phyloP scores from a whole-genome alignment of 805 yeast species.

The Lipomyces japonicus region DNA sequence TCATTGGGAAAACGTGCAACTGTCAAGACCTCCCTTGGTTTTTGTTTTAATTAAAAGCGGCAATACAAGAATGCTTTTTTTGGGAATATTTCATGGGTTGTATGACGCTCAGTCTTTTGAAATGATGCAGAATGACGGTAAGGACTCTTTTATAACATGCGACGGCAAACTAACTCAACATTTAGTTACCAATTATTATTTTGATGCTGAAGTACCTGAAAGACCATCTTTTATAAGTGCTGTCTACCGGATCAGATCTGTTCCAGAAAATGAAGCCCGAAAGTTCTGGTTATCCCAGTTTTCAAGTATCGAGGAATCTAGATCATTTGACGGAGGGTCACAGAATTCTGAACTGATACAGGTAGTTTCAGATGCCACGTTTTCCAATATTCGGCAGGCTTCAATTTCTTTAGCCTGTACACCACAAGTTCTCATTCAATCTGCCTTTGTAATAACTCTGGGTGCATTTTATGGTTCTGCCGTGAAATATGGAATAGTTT shows the following conservation, averaged over 20 bases:
- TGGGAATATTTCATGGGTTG: constrained; percentile 30
- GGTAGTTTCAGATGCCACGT: no score
- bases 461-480: constrained; percentile 2
- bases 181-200: constrained; percentile 14
- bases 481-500: constrained; percentile 19
- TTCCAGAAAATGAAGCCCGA: no score
- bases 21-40: constrained; percentile 20
- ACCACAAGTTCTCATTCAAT: constrained; percentile 25
- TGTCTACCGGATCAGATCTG: constrained; percentile 5
- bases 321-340: no score
- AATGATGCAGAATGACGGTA: constrained; percentile 24
- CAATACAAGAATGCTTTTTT: not conserved
- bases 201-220: constrained; percentile 6
- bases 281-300: not conserved
- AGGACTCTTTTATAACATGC: not conserved
- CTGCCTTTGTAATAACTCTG: constrained; percentile 23
- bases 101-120: constrained; percentile 30
- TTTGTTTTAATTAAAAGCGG: constrained; percentile 1
- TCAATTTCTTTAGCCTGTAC: constrained; percentile 27
- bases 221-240: constrained; percentile 25
- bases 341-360: no score
- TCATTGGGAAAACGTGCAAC: constrained; percentile 14
- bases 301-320: not conserved
- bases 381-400: no score
- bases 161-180: not conserved